Evolutionary conservation across 805 yeast species (phyloP).

Genomic region (Millerozyma acaciae): DNA sequence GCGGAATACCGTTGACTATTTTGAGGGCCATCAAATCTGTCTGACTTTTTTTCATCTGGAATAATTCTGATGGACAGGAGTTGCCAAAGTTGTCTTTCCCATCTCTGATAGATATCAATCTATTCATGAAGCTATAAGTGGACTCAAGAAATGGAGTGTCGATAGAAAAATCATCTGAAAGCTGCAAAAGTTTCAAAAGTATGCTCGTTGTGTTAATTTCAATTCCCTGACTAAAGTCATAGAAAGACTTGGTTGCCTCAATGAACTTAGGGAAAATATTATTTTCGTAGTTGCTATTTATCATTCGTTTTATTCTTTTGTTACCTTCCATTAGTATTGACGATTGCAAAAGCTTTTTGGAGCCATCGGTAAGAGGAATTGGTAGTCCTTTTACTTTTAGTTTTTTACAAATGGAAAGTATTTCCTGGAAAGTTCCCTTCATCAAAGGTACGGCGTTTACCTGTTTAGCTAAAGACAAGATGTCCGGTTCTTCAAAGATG

Average conservation of each 20-base stretch:
- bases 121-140: slow-evolving; percentile 8
- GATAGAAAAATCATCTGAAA: slow-evolving; percentile 5
- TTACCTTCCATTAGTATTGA: slow-evolving; percentile 11
- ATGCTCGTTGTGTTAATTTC: slow-evolving; percentile 5
- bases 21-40: slow-evolving; percentile 10
- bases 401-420: slow-evolving; percentile 6
- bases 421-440: slow-evolving; percentile 14
- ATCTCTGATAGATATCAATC: slow-evolving; percentile 10
- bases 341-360: slow-evolving; percentile 11
- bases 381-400: slow-evolving; percentile 9
- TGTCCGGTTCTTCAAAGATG: slow-evolving; percentile 16
- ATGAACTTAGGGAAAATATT: slow-evolving; percentile 10
- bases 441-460: slow-evolving; percentile 9
- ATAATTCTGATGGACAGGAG: slow-evolving; percentile 10
- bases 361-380: slow-evolving; percentile 4
- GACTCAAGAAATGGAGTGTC: slow-evolving; percentile 13
- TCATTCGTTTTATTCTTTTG: slow-evolving; percentile 3
- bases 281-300: slow-evolving; percentile 2
- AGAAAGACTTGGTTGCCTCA: slow-evolving; percentile 10
- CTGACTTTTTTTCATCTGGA: slow-evolving; percentile 9
- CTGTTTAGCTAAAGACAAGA: slow-evolving; percentile 8
- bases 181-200: slow-evolving; percentile 5
- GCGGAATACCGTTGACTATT: slow-evolving; percentile 15
- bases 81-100: slow-evolving; percentile 5
- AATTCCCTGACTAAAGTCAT: slow-evolving; percentile 12